Evolutionary conservation across 805 yeast genomes (phyloP).

Genomic region (Yamadazyma akitaensis): DNA sequence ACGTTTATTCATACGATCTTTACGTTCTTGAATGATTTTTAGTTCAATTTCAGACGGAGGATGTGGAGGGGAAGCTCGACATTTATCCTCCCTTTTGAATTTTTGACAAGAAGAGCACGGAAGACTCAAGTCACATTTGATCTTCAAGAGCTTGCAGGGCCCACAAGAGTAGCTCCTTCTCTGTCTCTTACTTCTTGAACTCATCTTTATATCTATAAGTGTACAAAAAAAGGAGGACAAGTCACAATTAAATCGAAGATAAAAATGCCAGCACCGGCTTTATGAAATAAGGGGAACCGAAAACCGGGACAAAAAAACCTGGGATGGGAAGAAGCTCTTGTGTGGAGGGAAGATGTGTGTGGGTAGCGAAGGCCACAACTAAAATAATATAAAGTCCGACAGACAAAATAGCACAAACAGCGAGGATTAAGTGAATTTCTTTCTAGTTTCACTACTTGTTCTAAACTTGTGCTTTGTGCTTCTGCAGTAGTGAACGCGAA

Average conservation of each 20-base stretch:
- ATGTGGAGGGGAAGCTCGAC: conserved; percentile 39
- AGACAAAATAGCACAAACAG: no score
- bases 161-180: conserved; percentile 56
- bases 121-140: conserved; percentile 47
- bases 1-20: conserved; percentile 18
- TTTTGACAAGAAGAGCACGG: conserved; percentile 48
- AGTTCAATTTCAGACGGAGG: conserved; percentile 43
- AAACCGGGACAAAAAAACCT: background rate
- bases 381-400: no score
- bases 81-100: conserved; percentile 36
- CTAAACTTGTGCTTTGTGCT: background rate
- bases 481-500: background rate
- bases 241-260: background rate
- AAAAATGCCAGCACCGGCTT: background rate
- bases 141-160: conserved; percentile 51
- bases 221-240: background rate
- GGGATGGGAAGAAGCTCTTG: background rate
- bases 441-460: background rate
- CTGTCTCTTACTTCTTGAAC: conserved; percentile 26
- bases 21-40: conserved; percentile 28
- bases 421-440: no score
- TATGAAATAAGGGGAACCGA: background rate
- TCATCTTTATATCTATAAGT: background rate
- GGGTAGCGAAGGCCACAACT: no score
- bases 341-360: background rate